Evolutionary conservation across 2,329 filamentous ascomycete species (phyloP).

Genomic region (Phialocephala subalpina): DNA sequence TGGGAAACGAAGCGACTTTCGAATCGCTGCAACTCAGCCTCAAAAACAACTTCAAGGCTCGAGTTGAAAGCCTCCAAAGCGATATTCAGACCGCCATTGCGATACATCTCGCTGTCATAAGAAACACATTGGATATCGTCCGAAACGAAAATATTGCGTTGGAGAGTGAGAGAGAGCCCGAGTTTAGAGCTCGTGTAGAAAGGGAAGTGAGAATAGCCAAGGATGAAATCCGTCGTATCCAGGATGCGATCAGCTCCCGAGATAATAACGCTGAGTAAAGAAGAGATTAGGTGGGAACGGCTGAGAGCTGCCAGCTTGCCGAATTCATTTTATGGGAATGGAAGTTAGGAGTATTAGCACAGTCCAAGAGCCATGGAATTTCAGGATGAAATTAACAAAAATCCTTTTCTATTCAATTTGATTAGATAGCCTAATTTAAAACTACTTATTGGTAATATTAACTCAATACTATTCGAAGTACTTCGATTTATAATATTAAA

Average conservation of each 20-base stretch:
- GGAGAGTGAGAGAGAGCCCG: constrained; percentile 49
- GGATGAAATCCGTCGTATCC: constrained; percentile 10
- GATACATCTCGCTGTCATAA: constrained; percentile 41
- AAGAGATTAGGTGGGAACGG: too few relatives aligned
- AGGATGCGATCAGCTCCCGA: constrained; percentile 11
- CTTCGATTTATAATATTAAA: too few relatives aligned
- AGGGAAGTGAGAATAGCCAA: constrained; percentile 25
- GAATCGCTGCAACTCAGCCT: constrained; percentile 41
- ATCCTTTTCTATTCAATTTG: too few relatives aligned
- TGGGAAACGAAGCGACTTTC: constrained; percentile 44
- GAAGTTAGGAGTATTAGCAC: too few relatives aligned
- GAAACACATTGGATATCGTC: constrained; percentile 47
- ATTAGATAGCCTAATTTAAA: too few relatives aligned
- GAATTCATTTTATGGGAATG: too few relatives aligned
- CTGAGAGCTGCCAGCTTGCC: too few relatives aligned
- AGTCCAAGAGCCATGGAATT: too few relatives aligned
- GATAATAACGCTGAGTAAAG: not conserved
- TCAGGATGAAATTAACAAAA: too few relatives aligned
- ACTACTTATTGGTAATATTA: too few relatives aligned
- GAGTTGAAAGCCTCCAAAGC: constrained; percentile 37
- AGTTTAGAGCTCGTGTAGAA: constrained; percentile 46
- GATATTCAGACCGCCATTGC: constrained; percentile 30
- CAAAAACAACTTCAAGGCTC: constrained; percentile 33
- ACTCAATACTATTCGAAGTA: too few relatives aligned
- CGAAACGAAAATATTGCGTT: constrained; percentile 47